Percentiles rank a stretch among this genome's conserved stretches.
phyloP scores from a whole-genome alignment of 768 basidiomycete genomes.

The Termitomyces sp. region DNA sequence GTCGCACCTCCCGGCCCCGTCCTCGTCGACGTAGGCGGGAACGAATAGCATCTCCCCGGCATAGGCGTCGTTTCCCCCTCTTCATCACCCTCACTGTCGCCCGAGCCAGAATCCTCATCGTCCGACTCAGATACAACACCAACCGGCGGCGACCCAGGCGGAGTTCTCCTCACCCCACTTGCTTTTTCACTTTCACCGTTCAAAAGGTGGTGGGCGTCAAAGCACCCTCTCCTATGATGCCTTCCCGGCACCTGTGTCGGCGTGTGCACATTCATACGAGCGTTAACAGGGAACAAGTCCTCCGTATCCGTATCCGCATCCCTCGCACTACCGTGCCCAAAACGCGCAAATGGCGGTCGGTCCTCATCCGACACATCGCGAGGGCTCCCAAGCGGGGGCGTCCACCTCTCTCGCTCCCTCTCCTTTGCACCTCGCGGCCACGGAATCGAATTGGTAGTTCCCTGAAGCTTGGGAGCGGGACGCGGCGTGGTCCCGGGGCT shows the following conservation, averaged over 20 bases:
- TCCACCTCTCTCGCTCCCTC: conserved; percentile 5
- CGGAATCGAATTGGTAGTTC: conserved; percentile 32
- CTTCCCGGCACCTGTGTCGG: conserved; percentile 16
- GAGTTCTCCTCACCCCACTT: conserved; percentile 36
- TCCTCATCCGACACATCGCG: conserved; percentile 27
- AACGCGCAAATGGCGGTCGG: conserved; percentile 1
- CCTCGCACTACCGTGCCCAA: not conserved
- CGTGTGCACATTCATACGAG: not conserved
- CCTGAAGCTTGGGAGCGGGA: conserved; percentile 5
- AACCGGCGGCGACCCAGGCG: conserved; percentile 40
- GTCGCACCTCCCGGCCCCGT: not conserved
- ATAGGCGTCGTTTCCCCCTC: conserved; percentile 20
- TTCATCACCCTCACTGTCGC: not conserved
- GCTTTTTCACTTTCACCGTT: not conserved
- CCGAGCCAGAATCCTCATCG: not conserved
- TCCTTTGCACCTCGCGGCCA: conserved; percentile 25
- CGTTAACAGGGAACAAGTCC: conserved; percentile 19
- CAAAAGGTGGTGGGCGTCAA: conserved; percentile 16
- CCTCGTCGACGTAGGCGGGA: conserved; percentile 19
- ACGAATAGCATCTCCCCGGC: conserved; percentile 31
- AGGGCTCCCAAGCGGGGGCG: conserved; percentile 42
- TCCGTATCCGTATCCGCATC: conserved; percentile 22
- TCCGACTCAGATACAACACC: conserved; percentile 8
- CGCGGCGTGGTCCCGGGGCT: conserved; percentile 11
- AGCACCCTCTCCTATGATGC: conserved; percentile 57